A percentile compares a stretch with the other conserved stretches of the same genome.
phyloP scores from a whole-genome alignment of 2,329 filamentous ascomycete genomes.

The Trichoderma asperellum region DNA sequence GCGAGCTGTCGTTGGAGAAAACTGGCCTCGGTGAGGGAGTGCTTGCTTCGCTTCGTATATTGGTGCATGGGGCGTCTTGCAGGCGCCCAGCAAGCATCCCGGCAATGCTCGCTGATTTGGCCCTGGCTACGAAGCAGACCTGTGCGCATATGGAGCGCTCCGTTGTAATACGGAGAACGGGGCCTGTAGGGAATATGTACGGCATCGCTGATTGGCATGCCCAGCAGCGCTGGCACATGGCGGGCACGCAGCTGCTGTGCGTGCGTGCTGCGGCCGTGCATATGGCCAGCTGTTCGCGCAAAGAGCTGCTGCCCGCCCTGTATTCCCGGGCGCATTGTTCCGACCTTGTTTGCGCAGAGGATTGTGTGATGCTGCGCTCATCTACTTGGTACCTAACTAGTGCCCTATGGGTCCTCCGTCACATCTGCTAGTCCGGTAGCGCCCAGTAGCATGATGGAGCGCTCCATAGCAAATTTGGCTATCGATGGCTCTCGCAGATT shows the following conservation, averaged over 20 bases:
- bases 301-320: constrained; percentile 18
- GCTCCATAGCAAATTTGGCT: constrained; percentile 14
- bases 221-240: background rate
- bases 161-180: background rate
- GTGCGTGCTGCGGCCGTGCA: constrained; percentile 22
- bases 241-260: background rate
- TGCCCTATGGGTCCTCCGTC: constrained; percentile 21
- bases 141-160: background rate
- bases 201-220: constrained; percentile 24
- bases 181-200: constrained; percentile 10
- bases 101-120: background rate
- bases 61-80: constrained; percentile 15
- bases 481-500: constrained; percentile 23
- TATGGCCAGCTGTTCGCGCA: constrained; percentile 27
- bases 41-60: constrained; percentile 25
- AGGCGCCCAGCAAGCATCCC: constrained; percentile 24
- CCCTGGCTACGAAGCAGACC: constrained; percentile 14
- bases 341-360: constrained; percentile 1
- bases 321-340: constrained; percentile 16
- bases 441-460: constrained; percentile 12
- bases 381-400: constrained; percentile 12
- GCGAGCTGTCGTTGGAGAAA: constrained; percentile 18
- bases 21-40: constrained; percentile 18
- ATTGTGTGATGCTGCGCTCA: constrained; percentile 7
- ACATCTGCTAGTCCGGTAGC: constrained; percentile 17